Evolutionary conservation across 1,284 basidiomycete species (phyloP).

Genomic region (Anthracocystis walkeri): DNA sequence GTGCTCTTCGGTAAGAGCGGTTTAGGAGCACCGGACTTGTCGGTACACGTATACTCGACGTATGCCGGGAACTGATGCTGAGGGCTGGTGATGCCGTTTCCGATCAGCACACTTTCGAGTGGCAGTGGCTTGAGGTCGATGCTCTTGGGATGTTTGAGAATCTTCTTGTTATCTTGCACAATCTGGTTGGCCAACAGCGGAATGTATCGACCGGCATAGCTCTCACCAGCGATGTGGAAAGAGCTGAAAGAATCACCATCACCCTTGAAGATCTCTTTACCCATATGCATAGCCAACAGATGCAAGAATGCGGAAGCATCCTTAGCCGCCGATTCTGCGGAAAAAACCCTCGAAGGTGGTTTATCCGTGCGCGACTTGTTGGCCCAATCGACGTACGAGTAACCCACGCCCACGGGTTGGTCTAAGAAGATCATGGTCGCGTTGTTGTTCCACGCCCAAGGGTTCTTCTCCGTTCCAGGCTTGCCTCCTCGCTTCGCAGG

Average conservation of each 20-base stretch:
- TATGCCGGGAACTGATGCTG: conserved; percentile 64
- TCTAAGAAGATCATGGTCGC: conserved; percentile 67
- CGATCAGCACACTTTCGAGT: conserved; percentile 61
- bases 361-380: conserved; percentile 52
- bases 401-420: conserved; percentile 67
- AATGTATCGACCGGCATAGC: conserved; percentile 65
- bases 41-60: conserved; percentile 64
- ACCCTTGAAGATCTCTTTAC: conserved; percentile 43
- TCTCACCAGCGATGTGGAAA: conserved; percentile 67
- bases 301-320: conserved; percentile 67
- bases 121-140: conserved; percentile 60
- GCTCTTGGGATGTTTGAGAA: conserved; percentile 52
- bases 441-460: conserved; percentile 64
- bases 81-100: conserved; percentile 68
- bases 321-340: conserved; percentile 55
- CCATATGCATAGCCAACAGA: conserved; percentile 60
- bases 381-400: conserved; percentile 67
- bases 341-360: conserved; percentile 60
- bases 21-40: conserved; percentile 43
- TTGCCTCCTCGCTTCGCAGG: conserved; percentile 37
- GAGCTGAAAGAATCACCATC: conserved; percentile 23
- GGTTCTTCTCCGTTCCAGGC: conserved; percentile 59
- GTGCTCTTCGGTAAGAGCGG: conserved; percentile 54
- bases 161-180: conserved; percentile 61
- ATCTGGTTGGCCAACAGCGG: conserved; percentile 64